These are phyloP conservation scores for Debaryomycetaceae sp. DNA, from an alignment of 1,139 yeast genomes.

Conservation along the genomic window DNA sequence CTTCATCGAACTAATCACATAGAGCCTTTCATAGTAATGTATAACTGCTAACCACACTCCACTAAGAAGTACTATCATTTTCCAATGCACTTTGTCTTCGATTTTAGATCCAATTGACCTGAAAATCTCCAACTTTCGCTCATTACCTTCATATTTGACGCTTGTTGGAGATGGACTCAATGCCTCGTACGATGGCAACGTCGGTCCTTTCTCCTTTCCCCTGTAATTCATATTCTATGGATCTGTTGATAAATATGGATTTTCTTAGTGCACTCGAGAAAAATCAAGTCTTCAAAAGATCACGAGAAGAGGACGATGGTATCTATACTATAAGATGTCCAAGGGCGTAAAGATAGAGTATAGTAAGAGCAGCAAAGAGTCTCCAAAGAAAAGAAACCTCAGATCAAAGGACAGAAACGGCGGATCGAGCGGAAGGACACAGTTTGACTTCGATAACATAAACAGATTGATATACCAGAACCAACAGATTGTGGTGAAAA, in stretches of 20 bases:
- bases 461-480: conserved; percentile 24
- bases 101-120: neutral
- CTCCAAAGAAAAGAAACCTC: conserved; percentile 7
- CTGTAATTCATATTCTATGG: conserved; percentile 11
- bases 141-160: neutral
- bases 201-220: conserved; percentile 12
- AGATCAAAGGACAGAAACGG: conserved; percentile 10
- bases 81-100: conserved; percentile 2
- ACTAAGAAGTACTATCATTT: conserved; percentile 4
- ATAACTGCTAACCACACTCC: conserved; percentile 1
- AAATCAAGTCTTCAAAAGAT: neutral
- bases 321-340: neutral
- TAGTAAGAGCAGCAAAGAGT: neutral
- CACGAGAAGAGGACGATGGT: neutral
- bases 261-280: neutral
- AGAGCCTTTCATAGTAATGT: conserved; percentile 1
- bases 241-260: neutral
- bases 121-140: neutral
- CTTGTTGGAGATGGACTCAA: neutral
- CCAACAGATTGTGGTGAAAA: conserved; percentile 16
- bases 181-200: neutral
- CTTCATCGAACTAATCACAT: conserved; percentile 18
- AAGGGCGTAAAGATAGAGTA: neutral
- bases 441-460: conserved; percentile 32
- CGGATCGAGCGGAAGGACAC: conserved; percentile 4